phyloP scores from a whole-genome alignment of 495 filamentous ascomycete species.

The Alectoria sarmentosa region DNA sequence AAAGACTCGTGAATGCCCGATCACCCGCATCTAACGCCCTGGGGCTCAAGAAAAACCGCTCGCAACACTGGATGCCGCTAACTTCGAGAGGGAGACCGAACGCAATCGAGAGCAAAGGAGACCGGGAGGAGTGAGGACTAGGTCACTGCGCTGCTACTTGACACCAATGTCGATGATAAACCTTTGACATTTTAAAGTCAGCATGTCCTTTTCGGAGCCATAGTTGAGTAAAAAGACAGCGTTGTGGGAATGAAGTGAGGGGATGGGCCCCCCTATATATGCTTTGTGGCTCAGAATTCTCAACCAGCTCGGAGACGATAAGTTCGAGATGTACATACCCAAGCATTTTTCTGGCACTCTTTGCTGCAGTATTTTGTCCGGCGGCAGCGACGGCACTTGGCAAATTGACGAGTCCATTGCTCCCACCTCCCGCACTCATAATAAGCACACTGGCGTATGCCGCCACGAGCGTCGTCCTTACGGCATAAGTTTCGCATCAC shows the following conservation, averaged over 20 bases:
- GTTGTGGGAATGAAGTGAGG: background rate
- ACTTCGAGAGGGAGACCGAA: conserved; percentile 27
- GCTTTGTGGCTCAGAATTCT: background rate
- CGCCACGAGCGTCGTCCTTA: conserved; percentile 89
- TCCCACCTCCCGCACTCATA: conserved; percentile 99
- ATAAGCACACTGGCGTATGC: conserved; percentile 93
- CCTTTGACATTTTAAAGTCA: background rate
- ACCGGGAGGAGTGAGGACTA: conserved; percentile 9
- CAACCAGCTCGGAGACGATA: background rate
- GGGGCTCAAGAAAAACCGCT: conserved; percentile 8
- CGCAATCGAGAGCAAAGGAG: conserved; percentile 15
- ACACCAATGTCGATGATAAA: conserved; percentile 97
- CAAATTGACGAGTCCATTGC: conserved; percentile 89
- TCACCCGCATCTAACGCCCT: conserved; percentile 6
- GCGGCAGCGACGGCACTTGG: conserved; percentile 92
- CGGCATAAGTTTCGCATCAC: conserved; percentile 98
- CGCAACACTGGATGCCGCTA: conserved; percentile 18
- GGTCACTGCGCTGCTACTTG: conserved; percentile 61
- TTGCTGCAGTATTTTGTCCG: conserved; percentile 99
- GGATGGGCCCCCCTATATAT: background rate
- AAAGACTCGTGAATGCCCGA: conserved; percentile 14
- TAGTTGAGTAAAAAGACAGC: background rate
- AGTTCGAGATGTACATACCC: conserved; percentile 40
- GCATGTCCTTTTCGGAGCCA: background rate
- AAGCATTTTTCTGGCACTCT: conserved; percentile 97